Evolutionary conservation across 2,329 filamentous ascomycete species (phyloP), one percentile per base, ranked within the genome.

Genomic region (Chaetomium sp.): DNA sequence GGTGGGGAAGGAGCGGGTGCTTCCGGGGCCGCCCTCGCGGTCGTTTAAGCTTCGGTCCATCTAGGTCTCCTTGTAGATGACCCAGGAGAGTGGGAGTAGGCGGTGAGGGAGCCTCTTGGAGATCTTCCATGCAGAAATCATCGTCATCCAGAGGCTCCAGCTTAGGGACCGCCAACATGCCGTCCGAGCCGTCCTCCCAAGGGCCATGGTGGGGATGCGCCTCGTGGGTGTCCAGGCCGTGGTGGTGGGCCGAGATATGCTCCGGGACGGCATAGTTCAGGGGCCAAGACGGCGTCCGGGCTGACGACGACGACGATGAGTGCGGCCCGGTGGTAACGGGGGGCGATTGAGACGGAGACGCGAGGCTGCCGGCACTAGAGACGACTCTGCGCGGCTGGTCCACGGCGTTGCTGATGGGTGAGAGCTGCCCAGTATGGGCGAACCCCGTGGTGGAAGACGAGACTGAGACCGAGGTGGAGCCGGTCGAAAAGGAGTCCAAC

Each of bases 11-110:
- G 14, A 87, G 74, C 41, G 89, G 87, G 64, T 91, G 84, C 73
- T 95, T 95, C 70, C 90, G 80, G 50, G 91, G 91, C 53, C 91
- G 80, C 37, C 91, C 91, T 66, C 91, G 82, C 63, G 86, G 86
- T 65, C 86, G 78, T 72, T 86, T 87, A 40, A 70, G 67, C 62
- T 80, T 81, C 19, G 70, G 62, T 33, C 71, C 67, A 36, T 52
- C 55, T 9, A 61, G 49, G 11, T 60, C 36, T 33, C 41, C 55
- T 1, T 67, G 56, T 6, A 58, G 57, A 14, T 56, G 59, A 44
- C 8, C 34, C 5, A 34, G n/a, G 11, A 57, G 60, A 10, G 63
- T 58, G 35, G 65, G 61, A 35, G 65, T 61, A 27, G 68, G 62
- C 32, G 69, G 67, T 19, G 63, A 62, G 4, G 74, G 73, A 4